Conservation (phyloP, 2,329 filamentous ascomycete genomes). For the Gaeumannomyces sp. region DNA sequence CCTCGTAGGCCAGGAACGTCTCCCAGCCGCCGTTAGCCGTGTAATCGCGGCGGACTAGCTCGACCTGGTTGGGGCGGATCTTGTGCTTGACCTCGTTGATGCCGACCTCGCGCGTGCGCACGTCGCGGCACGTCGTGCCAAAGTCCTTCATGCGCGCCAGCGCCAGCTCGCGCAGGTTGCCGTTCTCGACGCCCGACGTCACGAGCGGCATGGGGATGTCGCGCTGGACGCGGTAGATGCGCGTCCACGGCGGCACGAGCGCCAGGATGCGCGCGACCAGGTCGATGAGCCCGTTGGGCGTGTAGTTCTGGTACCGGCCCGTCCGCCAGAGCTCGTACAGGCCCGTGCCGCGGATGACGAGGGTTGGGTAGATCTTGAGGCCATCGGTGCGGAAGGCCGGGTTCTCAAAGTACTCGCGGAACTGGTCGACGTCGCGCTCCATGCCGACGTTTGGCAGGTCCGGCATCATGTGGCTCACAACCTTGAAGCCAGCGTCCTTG, state of each 20-base stretch:
- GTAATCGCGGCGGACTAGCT: slow-evolving; percentile 91
- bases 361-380: slow-evolving; percentile 94
- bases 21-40: slow-evolving; percentile 96
- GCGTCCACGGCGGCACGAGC: slow-evolving; percentile 91
- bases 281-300: slow-evolving; percentile 91
- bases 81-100: slow-evolving; percentile 99
- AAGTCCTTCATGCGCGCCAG: slow-evolving; percentile 99
- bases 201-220: slow-evolving; percentile 99
- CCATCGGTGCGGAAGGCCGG: slow-evolving; percentile 94
- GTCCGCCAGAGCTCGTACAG: slow-evolving; percentile 97
- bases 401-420: slow-evolving; percentile 96
- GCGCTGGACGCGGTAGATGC: slow-evolving; percentile 96
- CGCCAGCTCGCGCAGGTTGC: slow-evolving; percentile 88
- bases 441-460: slow-evolving; percentile 97
- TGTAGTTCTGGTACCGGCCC: slow-evolving; percentile 97
- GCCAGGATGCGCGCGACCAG: slow-evolving; percentile 94
- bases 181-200: slow-evolving; percentile 97
- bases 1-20: slow-evolving; percentile 95
- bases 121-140: slow-evolving; percentile 92
- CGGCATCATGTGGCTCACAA: slow-evolving; percentile 99
- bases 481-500: slow-evolving; percentile 98
- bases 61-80: slow-evolving; percentile 91
- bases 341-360: slow-evolving; percentile 93
- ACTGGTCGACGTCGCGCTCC: slow-evolving; percentile 95
- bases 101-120: slow-evolving; percentile 91